Evolutionary conservation across 1,139 yeast species (phyloP), one percentile per base, ranked within the genome.

Genomic region (Candida sp.): DNA sequence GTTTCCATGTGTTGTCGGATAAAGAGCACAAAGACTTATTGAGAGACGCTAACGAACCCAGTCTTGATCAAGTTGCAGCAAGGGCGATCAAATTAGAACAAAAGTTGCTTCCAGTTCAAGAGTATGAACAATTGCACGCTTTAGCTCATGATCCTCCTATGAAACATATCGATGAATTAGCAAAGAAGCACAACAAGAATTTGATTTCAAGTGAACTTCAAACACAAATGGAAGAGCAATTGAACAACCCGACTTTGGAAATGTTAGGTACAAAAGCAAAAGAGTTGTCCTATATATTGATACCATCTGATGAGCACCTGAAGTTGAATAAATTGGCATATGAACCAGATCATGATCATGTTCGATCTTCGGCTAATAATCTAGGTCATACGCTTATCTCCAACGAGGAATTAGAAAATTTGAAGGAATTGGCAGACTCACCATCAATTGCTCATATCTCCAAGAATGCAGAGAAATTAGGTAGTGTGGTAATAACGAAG

Each of bases 1-100:
- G 63, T 5, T 49, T 44, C 40, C 40, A 39, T 3, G 27, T 47
- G n/a, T 27, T 56, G 5, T 15, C 44, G 2, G 36, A 40, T 3
- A 41, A 42, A 9, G 47, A 45, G 6, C 46, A 42, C 12, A 27
- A 43, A 4, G 7, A 43, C 11, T 49, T 49, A 34, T 38, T 43
- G 7, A 23, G n/a, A 5, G 41, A 45, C 21, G 58, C 58, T 0
- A 42, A 56, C 29, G 49, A 55, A 8, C 75, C 75, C 5, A 47
- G 60, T 7, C 23, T 55, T 9, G 58, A 54, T 7, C 66, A 66
- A 39, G 43, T 70, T n/a, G 40, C 42, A 3, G 48, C 49, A 9
- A 53, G 49, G 27, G 55, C 63, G 2, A 45, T 49, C 11, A 48
- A 49, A 2, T 54, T 55, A 25, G 63, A 61, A 1, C 52, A 60